Evolutionary conservation across 176 grass and related monocot genomes (phyloP).

Genomic region (Carex cristatella): DNA sequence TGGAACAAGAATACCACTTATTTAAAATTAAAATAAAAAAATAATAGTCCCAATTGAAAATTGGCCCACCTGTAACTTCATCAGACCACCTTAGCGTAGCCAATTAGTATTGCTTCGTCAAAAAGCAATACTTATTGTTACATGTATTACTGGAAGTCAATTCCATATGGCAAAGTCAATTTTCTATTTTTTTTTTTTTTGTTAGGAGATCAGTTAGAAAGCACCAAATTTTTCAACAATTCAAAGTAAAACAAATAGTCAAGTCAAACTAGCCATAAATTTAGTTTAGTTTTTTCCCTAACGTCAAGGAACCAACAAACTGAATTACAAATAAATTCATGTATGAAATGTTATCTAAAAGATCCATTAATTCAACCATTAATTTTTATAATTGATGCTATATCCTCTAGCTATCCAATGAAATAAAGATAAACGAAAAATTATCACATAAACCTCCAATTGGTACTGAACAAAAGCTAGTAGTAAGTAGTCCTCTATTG

Average conservation of each 20-base stretch:
- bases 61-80: background rate
- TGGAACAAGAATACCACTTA: background rate
- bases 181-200: background rate
- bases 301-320: background rate
- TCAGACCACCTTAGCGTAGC: background rate
- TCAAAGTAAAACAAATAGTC: slow-evolving; percentile 6
- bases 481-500: background rate
- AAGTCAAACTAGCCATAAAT: background rate
- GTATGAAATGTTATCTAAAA: background rate
- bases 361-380: background rate
- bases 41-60: background rate
- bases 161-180: background rate
- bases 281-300: background rate
- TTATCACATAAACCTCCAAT: background rate
- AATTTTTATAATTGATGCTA: background rate
- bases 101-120: background rate
- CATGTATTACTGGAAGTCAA: background rate
- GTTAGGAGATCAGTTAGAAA: background rate
- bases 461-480: background rate
- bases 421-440: background rate
- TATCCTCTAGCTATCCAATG: background rate
- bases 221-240: background rate
- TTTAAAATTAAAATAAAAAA: background rate
- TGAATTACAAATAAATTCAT: background rate
- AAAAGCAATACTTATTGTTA: background rate